Evolutionary conservation across 2,329 filamentous ascomycete genomes (phyloP).

Genomic region (Bipolaris victoriae): DNA sequence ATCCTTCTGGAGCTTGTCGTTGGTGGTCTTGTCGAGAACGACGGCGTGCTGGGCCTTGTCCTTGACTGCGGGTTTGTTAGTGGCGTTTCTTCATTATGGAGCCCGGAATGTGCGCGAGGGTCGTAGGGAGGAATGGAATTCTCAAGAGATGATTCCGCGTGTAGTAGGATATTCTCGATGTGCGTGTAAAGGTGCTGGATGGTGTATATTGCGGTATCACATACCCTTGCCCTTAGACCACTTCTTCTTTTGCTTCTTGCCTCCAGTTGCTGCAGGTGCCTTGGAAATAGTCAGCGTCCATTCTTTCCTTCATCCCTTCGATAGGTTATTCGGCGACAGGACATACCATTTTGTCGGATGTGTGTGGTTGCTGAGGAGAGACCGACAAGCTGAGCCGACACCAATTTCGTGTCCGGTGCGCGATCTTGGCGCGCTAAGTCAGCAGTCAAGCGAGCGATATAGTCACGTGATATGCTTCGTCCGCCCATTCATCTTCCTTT

Average conservation of each 20-base stretch:
- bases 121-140: constrained; percentile 1
- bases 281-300: constrained; percentile 18
- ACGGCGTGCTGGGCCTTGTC: constrained; percentile 99
- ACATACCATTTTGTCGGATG: constrained; percentile 53
- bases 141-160: constrained; percentile 1
- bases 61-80: constrained; percentile 75
- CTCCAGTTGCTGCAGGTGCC: constrained; percentile 66
- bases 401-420: constrained; percentile 24
- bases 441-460: constrained; percentile 24
- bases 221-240: constrained; percentile 70
- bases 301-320: background rate
- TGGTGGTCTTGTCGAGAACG: constrained; percentile 96
- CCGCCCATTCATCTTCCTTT: no score
- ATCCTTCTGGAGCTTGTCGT: constrained; percentile 99
- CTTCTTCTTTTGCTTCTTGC: constrained; percentile 85
- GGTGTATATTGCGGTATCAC: constrained; percentile 40
- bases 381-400: constrained; percentile 17
- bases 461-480: background rate
- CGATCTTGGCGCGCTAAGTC: constrained; percentile 23
- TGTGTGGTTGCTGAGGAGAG: constrained; percentile 45
- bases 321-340: background rate
- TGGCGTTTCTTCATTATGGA: constrained; percentile 22
- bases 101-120: constrained; percentile 12
- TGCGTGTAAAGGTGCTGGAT: constrained; percentile 14
- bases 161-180: constrained; percentile 2